A percentile compares a stretch with the other conserved stretches of the same genome.
These are phyloP conservation scores for Aureobasidium vineae DNA, from an alignment of 2,329 filamentous ascomycete species.

Conservation along the genomic window DNA sequence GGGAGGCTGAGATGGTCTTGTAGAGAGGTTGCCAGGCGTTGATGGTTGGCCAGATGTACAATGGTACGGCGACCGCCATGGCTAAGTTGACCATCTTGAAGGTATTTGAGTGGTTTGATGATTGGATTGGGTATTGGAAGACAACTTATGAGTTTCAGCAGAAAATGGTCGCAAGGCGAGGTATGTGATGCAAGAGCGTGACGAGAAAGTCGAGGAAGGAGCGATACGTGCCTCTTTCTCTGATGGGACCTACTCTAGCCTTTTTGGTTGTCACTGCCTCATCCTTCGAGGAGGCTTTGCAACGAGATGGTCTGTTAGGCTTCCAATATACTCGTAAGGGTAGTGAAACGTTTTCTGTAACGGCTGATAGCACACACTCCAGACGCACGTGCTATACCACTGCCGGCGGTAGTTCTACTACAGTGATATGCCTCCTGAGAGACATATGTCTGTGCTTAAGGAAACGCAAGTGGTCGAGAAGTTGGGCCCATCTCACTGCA, in stretches of 20 bases:
- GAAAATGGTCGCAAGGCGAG: neutral
- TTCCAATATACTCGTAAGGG: conserved; percentile 10
- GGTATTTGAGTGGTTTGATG: neutral
- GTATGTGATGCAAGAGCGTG: neutral
- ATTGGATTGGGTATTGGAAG: neutral
- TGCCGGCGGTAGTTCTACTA: neutral
- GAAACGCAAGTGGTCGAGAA: neutral
- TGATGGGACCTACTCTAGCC: neutral
- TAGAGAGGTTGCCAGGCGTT: conserved; percentile 28
- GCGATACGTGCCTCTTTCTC: neutral
- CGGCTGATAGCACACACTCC: conserved; percentile 13
- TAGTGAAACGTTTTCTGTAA: conserved; percentile 10
- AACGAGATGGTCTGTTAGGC: neutral
- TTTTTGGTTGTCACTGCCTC: neutral
- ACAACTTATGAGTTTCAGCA: neutral
- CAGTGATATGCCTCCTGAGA: neutral
- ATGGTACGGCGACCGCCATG: conserved; percentile 26
- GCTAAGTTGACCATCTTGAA: conserved; percentile 26
- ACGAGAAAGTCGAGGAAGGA: neutral
- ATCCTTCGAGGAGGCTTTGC: neutral
- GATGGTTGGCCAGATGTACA: conserved; percentile 28
- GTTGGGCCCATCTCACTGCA: neutral
- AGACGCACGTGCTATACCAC: conserved; percentile 4
- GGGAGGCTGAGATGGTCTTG: conserved; percentile 30
- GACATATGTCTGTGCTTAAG: neutral